Evolutionary conservation across 352 stramenopile genomes (phyloP).

Genomic region (Phytophthora brassicae): DNA sequence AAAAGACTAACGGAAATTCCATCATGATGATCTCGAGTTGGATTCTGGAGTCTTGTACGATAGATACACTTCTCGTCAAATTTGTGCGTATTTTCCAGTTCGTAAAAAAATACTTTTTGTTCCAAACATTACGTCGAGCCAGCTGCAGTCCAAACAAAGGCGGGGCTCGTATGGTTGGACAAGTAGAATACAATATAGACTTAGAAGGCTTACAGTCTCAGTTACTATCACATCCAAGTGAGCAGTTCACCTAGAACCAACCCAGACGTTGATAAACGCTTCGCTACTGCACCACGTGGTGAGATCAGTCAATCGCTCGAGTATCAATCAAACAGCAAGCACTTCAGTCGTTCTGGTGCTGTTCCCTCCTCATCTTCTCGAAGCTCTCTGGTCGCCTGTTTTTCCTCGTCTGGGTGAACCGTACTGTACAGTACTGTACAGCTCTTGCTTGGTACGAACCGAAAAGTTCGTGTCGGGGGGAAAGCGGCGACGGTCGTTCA

Average conservation of each 20-base stretch:
- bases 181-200: not conserved
- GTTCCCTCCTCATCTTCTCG: constrained; percentile 38
- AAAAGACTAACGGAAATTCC: no score
- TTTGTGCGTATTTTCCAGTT: not conserved
- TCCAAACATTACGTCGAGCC: not conserved
- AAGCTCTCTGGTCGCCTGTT: constrained; percentile 17
- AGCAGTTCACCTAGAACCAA: not conserved
- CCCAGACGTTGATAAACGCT: not conserved
- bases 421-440: no score
- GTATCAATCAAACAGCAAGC: no score
- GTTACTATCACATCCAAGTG: no score
- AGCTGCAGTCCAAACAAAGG: constrained; percentile 3
- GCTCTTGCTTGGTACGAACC: not conserved
- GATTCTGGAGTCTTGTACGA: no score
- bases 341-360: constrained; percentile 18
- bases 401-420: constrained; percentile 24
- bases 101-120: not conserved
- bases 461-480: constrained; percentile 10
- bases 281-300: not conserved
- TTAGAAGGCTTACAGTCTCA: no score
- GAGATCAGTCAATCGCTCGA: not conserved
- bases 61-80: no score
- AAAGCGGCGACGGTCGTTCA: constrained; percentile 15
- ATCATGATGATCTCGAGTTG: no score
- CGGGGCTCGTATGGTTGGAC: not conserved